Evolutionary conservation across 306 rosid genomes (phyloP).

Genomic region (Heteromeles arbutifolia): DNA sequence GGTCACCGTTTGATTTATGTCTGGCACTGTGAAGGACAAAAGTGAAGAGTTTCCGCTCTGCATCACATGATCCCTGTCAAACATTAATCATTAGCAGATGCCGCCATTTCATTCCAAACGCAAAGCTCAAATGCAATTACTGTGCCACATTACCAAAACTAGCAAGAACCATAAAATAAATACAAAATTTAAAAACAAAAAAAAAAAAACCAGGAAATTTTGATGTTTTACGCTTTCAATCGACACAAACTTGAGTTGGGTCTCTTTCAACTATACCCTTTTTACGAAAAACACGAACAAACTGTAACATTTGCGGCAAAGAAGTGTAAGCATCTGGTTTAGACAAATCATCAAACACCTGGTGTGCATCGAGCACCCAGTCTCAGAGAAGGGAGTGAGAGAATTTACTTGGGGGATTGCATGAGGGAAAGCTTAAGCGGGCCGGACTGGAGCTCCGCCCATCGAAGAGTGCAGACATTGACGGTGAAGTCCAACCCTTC

Average conservation of each 20-base stretch:
- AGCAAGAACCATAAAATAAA: neutral
- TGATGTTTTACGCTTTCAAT: neutral
- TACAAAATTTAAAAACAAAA: no score
- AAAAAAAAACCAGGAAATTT: neutral
- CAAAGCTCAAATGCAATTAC: neutral
- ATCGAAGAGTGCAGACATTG: conserved; percentile 71
- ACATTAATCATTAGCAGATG: conserved; percentile 10
- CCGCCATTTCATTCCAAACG: conserved; percentile 1
- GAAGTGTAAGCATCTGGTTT: neutral
- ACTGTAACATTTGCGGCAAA: neutral
- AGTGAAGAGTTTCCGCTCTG: conserved; percentile 69
- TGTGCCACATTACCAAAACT: neutral
- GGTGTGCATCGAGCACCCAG: neutral
- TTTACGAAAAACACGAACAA: neutral
- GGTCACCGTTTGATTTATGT: conserved; percentile 52
- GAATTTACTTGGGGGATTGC: conserved; percentile 52
- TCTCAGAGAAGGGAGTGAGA: neutral
- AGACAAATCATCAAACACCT: conserved; percentile 42
- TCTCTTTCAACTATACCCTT: neutral
- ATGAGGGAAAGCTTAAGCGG: conserved; percentile 77
- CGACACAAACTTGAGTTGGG: neutral
- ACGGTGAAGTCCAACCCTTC: conserved; percentile 74
- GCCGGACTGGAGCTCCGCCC: conserved; percentile 88
- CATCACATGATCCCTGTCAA: conserved; percentile 51
- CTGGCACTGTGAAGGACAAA: conserved; percentile 68